Evolutionary conservation across 768 basidiomycete species (phyloP), one percentile per base, ranked within the genome.

Genomic region (Melanogaster broomeanus): DNA sequence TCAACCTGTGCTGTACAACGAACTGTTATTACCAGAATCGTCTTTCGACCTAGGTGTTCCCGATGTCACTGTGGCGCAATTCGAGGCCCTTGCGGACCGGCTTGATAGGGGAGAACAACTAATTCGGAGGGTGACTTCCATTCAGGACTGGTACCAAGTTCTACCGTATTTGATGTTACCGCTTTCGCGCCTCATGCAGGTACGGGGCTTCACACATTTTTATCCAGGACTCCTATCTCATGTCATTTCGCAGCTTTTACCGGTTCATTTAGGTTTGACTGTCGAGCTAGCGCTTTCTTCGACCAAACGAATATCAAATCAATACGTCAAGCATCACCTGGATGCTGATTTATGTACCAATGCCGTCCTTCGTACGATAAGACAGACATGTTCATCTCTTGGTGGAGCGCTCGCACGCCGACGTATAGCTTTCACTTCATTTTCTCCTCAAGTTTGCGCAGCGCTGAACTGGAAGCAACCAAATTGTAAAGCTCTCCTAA

Each of bases 401-500:
- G 82, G 81, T 25, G 77, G 76, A 35, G 74, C 75, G 27, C 71
- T 75, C 51, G 74, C 75, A 43, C 84, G 88, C 49, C 78, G 94
- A 44, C 87, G 87, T 59, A 83, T 98, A 53, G 83, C 93, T n/a
- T 93, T 99, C 65, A 87, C 87, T 34, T 96, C 93, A 6, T 98
- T 90, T 68, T 88, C 88, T 42, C 91, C 95, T 9, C 86, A 90
- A 64, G 82, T 93, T 0, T 96, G 93, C 69, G 84, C 90, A 8
- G 87, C 90, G 15, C 70, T 98, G 49, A 98, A 99, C 63, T 98
- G 96, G 97, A 99, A 99, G 71, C 96, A 99, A 70, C 96, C 96
- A 12, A 98, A 98, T 69, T 98, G 96, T 93, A 72, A 71, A 84
- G n/a, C 71, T 33, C 22, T 37, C 43, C 48, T 57, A 37, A 52